These are phyloP conservation scores for Parastagonospora avenae DNA, from an alignment of 2,329 filamentous ascomycete genomes.

Conservation along the genomic window DNA sequence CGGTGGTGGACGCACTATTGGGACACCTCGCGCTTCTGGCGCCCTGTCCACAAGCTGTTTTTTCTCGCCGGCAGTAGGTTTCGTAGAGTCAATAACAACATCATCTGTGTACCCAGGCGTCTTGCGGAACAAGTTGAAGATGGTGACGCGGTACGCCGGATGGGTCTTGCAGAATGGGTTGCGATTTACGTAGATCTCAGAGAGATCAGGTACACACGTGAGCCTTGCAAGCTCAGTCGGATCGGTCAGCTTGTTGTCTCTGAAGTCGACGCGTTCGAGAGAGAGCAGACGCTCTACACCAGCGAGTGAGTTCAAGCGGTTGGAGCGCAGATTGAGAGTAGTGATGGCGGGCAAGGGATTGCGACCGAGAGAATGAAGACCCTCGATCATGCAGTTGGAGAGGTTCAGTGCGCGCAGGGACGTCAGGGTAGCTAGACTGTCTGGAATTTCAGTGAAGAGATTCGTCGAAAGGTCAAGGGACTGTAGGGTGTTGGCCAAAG, in stretches of 20 bases:
- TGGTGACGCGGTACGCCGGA: slow-evolving; percentile 80
- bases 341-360: slow-evolving; percentile 92
- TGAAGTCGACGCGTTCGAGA: slow-evolving; percentile 84
- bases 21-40: slow-evolving; percentile 75
- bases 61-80: slow-evolving; percentile 83
- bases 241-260: slow-evolving; percentile 90
- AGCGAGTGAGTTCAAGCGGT: slow-evolving; percentile 83
- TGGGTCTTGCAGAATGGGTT: slow-evolving; percentile 93
- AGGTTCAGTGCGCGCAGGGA: slow-evolving; percentile 91
- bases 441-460: slow-evolving; percentile 90
- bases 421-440: slow-evolving; percentile 83
- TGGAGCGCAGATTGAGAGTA: slow-evolving; percentile 86
- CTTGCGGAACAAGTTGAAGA: slow-evolving; percentile 94
- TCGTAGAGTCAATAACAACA: slow-evolving; percentile 82
- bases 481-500: slow-evolving; percentile 84
- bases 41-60: slow-evolving; percentile 82
- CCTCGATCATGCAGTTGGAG: slow-evolving; percentile 97
- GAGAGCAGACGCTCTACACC: slow-evolving; percentile 89
- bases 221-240: slow-evolving; percentile 87
- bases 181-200: slow-evolving; percentile 88
- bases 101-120: slow-evolving; percentile 91
- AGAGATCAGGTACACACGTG: slow-evolving; percentile 87
- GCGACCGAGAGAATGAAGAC: slow-evolving; percentile 81
- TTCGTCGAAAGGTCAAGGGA: slow-evolving; percentile 93
- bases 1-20: slow-evolving; percentile 73